Percentiles rank a stretch among this genome's conserved stretches.
Conservation (phyloP, 345 rosid species). For the Noccaea caerulescens region DNA sequence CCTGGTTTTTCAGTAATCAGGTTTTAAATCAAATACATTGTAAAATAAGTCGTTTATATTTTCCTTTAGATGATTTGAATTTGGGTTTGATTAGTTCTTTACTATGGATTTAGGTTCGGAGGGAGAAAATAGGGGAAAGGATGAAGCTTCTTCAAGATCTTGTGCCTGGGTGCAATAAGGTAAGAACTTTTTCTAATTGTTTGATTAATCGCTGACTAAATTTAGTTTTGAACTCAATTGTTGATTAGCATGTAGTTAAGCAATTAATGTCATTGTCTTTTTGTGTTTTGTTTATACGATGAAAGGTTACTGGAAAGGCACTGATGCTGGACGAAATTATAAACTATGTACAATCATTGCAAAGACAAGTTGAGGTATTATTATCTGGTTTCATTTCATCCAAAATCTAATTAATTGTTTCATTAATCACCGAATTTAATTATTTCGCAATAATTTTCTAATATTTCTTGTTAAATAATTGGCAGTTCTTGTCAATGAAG, state of each 20-base stretch:
- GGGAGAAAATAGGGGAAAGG: constrained; percentile 95
- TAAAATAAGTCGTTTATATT: neutral
- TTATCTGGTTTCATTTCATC: constrained; percentile 12
- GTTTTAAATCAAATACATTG: neutral
- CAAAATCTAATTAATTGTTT: constrained; percentile 19
- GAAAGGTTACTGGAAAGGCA: constrained; percentile 85
- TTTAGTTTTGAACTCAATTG: neutral
- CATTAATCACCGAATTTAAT: constrained; percentile 38
- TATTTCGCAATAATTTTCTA: constrained; percentile 8
- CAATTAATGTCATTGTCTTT: constrained; percentile 11
- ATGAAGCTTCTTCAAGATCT: constrained; percentile 98
- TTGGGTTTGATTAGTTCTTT: neutral
- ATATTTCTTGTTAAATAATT: constrained; percentile 18
- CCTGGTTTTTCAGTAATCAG: neutral
- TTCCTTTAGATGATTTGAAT: neutral
- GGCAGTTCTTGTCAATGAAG: constrained; percentile 96
- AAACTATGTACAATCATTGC: constrained; percentile 92
- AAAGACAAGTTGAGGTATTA: constrained; percentile 92
- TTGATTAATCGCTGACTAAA: no score
- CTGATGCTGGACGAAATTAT: constrained; percentile 91
- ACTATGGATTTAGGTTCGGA: constrained; percentile 56
- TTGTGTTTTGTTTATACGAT: constrained; percentile 24
- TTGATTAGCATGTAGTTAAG: constrained; percentile 21
- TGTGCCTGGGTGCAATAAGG: constrained; percentile 98
- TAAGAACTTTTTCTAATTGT: constrained; percentile 16